Evolutionary conservation across 192 early-diverging fungal genomes (phyloP).

Genomic region (Coemansia sp.): DNA sequence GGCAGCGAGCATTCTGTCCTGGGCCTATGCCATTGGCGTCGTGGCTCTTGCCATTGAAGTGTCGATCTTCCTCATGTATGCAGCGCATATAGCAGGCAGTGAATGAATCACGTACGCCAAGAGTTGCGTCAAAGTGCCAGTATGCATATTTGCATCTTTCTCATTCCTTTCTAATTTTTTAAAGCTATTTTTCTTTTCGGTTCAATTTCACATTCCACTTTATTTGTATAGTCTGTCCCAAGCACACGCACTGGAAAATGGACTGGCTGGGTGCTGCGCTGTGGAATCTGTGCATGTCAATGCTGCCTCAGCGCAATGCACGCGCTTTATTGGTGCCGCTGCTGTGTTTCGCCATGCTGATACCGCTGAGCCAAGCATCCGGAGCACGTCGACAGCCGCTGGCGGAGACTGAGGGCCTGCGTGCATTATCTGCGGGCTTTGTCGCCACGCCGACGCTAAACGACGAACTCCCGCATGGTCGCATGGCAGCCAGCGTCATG

Average conservation of each 20-base stretch:
- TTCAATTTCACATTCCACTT: background rate
- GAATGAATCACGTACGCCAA: background rate
- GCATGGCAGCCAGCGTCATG: slow-evolving; percentile 5
- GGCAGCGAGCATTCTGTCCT: slow-evolving; percentile 62
- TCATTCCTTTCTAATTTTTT: slow-evolving; percentile 3
- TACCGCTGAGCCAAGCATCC: slow-evolving; percentile 17
- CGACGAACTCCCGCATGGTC: background rate
- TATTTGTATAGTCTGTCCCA: background rate
- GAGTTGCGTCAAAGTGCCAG: background rate
- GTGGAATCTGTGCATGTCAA: slow-evolving; percentile 50
- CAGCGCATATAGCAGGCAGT: background rate
- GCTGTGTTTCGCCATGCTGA: slow-evolving; percentile 36
- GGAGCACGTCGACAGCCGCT: slow-evolving; percentile 1
- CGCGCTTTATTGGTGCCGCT: slow-evolving; percentile 44
- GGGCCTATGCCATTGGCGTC: slow-evolving; percentile 54
- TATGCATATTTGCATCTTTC: background rate
- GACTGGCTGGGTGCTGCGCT: slow-evolving; percentile 36
- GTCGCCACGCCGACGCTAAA: background rate
- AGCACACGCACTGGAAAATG: slow-evolving; percentile 14
- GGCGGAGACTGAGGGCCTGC: background rate
- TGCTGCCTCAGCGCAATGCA: slow-evolving; percentile 47
- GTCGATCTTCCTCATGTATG: slow-evolving; percentile 29
- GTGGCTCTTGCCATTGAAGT: slow-evolving; percentile 31
- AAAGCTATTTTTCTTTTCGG: background rate
- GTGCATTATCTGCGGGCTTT: background rate